phyloP scores from a whole-genome alignment of 345 rosid species.

The Turnera subulata region DNA sequence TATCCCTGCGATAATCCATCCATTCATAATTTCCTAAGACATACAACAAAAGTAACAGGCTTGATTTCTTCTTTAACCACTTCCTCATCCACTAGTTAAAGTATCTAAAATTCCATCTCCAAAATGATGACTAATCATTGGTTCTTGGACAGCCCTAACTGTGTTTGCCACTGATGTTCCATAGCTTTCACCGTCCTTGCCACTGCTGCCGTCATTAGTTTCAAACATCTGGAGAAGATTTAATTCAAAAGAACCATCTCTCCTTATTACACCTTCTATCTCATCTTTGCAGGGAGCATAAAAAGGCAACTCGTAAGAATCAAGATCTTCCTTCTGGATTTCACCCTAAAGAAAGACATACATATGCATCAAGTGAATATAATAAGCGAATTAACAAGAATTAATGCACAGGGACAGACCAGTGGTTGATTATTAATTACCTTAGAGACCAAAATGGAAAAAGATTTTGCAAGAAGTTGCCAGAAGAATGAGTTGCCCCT shows the following conservation, averaged over 20 bases:
- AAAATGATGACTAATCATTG: conserved; percentile 64
- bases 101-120: conserved; percentile 58
- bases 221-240: conserved; percentile 53
- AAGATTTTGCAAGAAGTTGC: conserved; percentile 63
- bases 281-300: conserved; percentile 70
- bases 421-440: conserved; percentile 34
- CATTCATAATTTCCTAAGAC: conserved; percentile 55
- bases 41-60: conserved; percentile 54
- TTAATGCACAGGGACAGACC: neutral
- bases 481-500: conserved; percentile 85
- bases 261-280: conserved; percentile 51
- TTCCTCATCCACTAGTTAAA: conserved; percentile 58
- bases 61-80: conserved; percentile 51
- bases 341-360: conserved; percentile 42
- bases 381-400: too few relatives aligned
- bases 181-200: conserved; percentile 34
- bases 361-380: too few relatives aligned
- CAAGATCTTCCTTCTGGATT: conserved; percentile 60
- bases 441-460: conserved; percentile 48
- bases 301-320: conserved; percentile 68
- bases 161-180: conserved; percentile 63
- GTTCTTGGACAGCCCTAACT: conserved; percentile 82
- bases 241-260: conserved; percentile 55
- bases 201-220: conserved; percentile 22
- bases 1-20: too few relatives aligned